Base-by-base conservation (phyloP, 257 asterid species). In the Solanum stenotomum region DNA sequence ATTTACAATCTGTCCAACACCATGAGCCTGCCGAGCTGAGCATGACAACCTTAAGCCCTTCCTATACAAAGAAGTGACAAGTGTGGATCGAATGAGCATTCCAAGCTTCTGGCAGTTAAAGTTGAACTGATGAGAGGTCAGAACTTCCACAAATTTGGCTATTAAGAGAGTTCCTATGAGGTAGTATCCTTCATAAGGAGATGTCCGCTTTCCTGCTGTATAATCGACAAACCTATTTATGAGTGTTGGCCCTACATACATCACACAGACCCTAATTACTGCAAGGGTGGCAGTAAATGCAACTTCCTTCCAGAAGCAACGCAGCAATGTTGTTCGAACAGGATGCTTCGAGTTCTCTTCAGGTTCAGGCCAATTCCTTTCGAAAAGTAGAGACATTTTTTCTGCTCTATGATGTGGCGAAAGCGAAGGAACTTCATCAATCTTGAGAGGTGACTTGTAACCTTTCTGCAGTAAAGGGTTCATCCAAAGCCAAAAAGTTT, bases 1-100 rank as follows among this genome's bases (percentile, higher is more conserved):
- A 87, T 97, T 97, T 29, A 96, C 99, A 34, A 96, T 97, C 89
- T 96, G 99, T 5, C 99, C 99, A 10, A 97, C 94, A 4, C 99
- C 99, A 46, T 97, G 99, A 5, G 93, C 94, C 86, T 97, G 99
- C 12, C 99, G 88, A 2, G 98, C 98, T 0, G 99, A 97, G 85
- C 98, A 94, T 2, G 99, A 93, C 22, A 97, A 88, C 87, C 96
- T 89, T 83, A 97, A 86, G 0, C 99, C 99, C 91, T 97, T 97
- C 92, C 88, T 92, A 84, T 97, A 97, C 76, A 96, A 87, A 2
- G 97, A 92, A 65, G 99, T 96, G 52, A 97, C 89, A 8, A 97
- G 98, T 3, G 98, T 87, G 35, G 96, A 91, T 4, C 99, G 97
- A 22, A 97, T 95, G 20, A 92, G 94, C 98, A 95, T 94, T 2